Conservation (phyloP, 2,329 filamentous ascomycete species). For the Biscogniauxia sp. region DNA sequence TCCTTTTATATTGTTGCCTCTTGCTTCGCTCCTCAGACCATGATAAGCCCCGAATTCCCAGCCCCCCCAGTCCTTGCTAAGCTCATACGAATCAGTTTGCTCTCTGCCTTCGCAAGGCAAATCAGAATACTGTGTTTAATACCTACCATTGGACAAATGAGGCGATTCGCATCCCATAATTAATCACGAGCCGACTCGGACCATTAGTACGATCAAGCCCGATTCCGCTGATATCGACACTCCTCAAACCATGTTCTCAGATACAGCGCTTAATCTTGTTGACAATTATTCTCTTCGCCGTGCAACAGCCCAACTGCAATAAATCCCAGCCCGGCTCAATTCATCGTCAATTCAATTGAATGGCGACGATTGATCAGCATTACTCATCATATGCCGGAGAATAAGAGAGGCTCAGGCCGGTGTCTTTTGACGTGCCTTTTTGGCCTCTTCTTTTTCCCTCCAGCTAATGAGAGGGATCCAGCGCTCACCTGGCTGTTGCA, state of each 20-base stretch:
- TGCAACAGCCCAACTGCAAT: neutral
- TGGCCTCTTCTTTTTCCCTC: constrained; percentile 15
- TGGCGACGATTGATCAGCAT: neutral
- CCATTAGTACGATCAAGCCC: neutral
- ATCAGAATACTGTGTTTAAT: neutral
- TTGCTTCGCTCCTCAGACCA: neutral
- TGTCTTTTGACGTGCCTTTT: constrained; percentile 17
- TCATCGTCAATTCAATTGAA: neutral
- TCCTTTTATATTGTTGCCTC: neutral
- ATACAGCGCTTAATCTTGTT: no score
- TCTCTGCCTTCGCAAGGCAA: neutral
- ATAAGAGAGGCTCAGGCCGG: constrained; percentile 6
- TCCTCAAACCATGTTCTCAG: no score
- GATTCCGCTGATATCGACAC: neutral
- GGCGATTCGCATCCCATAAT: neutral
- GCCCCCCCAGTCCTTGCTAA: no score
- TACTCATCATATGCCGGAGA: neutral
- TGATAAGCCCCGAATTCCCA: neutral
- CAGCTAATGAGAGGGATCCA: constrained; percentile 20
- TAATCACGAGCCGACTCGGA: neutral
- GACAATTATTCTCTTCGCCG: no score
- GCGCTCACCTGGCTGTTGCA: constrained; percentile 16
- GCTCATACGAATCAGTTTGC: neutral
- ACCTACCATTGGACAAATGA: neutral
- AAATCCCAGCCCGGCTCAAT: neutral